phyloP scores from a whole-genome alignment of 2,329 filamentous ascomycete genomes.

The Fusarium metavorans region DNA sequence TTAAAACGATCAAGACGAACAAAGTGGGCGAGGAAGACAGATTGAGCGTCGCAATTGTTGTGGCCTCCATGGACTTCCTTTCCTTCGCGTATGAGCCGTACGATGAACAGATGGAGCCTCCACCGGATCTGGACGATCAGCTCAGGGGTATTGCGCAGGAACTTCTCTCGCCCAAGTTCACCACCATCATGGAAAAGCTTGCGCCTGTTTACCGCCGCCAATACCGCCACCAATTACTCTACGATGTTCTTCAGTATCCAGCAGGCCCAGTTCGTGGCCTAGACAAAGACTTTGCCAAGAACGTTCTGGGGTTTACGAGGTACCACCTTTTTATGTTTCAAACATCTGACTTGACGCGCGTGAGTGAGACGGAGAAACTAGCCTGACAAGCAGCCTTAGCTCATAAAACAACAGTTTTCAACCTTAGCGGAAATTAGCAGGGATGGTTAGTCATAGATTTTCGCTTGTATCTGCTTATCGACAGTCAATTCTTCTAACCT shows the following conservation, averaged over 20 bases:
- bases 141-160: neutral
- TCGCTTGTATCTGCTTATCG: neutral
- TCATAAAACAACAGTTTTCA: neutral
- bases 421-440: too few relatives aligned
- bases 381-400: rapidly evolving
- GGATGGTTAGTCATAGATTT: neutral
- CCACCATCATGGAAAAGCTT: neutral
- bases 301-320: neutral
- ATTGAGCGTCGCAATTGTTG: neutral
- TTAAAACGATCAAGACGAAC: neutral
- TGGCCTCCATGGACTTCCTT: neutral
- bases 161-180: neutral
- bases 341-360: rapidly evolving
- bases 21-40: neutral
- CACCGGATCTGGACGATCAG: neutral
- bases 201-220: neutral
- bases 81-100: neutral
- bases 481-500: neutral
- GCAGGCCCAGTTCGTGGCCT: neutral
- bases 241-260: neutral
- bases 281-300: neutral
- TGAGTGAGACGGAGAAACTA: neutral
- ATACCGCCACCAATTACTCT: neutral
- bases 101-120: neutral
- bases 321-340: rapidly evolving